Evolutionary conservation across 371 early-diverging fungal species (phyloP), one percentile per base, ranked within the genome.

Genomic region (Ordospora pajunii): DNA sequence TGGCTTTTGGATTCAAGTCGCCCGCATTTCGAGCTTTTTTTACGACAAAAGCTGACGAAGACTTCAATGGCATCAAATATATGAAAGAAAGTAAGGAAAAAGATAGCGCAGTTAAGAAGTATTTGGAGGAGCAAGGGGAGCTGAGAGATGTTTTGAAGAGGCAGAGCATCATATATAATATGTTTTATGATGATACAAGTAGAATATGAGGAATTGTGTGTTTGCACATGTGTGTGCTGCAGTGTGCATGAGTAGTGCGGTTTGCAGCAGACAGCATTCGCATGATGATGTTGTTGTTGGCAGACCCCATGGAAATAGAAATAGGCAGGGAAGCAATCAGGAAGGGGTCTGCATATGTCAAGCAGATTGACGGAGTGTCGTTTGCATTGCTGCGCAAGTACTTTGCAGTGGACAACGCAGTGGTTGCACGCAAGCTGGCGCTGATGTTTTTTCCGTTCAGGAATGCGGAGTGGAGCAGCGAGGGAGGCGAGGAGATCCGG

Each of bases 341-440:
- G 50, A 90, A 92, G 48, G 93, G 92, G 27, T 88, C 88, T 44
- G 88, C 91, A 70, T 92, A 92, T 79, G 89, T 96, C 65, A 89
- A 91, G 77, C 93, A 93, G 77, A 91, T 93, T 86, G 81, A 88
- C 73, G 9, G 42, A 85, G 87, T 95, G 40, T 90, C 91, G 80
- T 86, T 93, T 80, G 87, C 88, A 19, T 88, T 88, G 70, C 84
- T 95, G 52, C 90, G 91, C 84, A 90, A 89, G 72, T 96, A 95
- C 85, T 97, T 95, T 81, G 91, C 94, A 78, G 94, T 97, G 54
- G 91, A 90, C 81, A 95, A 95, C 84, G 83, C 88, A 19, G 95
- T 94, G 78, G 93, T 97, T 14, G 79, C 92, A 27, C 87, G 87
- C 68, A 97, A 97, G 84, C 83, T 95, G 5, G 84, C 86, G 23